Evolutionary conservation across 2,329 filamentous ascomycete genomes (phyloP).

Genomic region (Lasiodiplodia theobromae): DNA sequence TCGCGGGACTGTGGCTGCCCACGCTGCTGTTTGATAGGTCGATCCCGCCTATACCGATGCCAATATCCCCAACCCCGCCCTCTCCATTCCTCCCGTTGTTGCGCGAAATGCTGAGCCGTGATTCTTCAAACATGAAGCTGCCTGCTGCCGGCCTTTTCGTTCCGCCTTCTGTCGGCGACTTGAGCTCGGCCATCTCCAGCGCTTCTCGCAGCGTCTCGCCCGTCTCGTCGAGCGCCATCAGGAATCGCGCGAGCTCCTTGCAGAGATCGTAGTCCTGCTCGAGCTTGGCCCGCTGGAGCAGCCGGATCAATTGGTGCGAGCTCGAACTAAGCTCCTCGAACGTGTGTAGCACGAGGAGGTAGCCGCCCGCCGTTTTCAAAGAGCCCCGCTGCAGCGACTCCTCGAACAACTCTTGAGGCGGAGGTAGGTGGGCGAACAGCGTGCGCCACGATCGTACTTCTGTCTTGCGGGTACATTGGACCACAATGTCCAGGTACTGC

Average conservation of each 20-base stretch:
- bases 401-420: slow-evolving; percentile 90
- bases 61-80: slow-evolving; percentile 10
- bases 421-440: slow-evolving; percentile 88
- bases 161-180: slow-evolving; percentile 36
- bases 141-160: slow-evolving; percentile 31
- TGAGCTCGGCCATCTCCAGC: slow-evolving; percentile 60
- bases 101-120: slow-evolving; percentile 10
- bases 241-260: slow-evolving; percentile 91
- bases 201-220: slow-evolving; percentile 80
- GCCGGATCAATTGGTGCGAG: slow-evolving; percentile 78
- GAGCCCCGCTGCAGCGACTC: slow-evolving; percentile 84
- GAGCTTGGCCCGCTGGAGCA: slow-evolving; percentile 80
- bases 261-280: slow-evolving; percentile 95
- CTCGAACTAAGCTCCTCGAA: slow-evolving; percentile 67
- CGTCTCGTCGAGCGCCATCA: slow-evolving; percentile 88
- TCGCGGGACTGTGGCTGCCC: slow-evolving; percentile 25
- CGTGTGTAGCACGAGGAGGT: slow-evolving; percentile 92
- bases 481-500: slow-evolving; percentile 91
- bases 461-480: slow-evolving; percentile 97
- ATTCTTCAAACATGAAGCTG: slow-evolving; percentile 43
- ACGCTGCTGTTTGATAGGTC: slow-evolving; percentile 27
- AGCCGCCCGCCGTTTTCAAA: slow-evolving; percentile 94
- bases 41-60: slow-evolving; percentile 27
- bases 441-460: slow-evolving; percentile 95
- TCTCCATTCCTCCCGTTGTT: slow-evolving; percentile 2